These are phyloP conservation scores for Boletus edulis DNA, from an alignment of 768 basidiomycete genomes.

Conservation along the genomic window DNA sequence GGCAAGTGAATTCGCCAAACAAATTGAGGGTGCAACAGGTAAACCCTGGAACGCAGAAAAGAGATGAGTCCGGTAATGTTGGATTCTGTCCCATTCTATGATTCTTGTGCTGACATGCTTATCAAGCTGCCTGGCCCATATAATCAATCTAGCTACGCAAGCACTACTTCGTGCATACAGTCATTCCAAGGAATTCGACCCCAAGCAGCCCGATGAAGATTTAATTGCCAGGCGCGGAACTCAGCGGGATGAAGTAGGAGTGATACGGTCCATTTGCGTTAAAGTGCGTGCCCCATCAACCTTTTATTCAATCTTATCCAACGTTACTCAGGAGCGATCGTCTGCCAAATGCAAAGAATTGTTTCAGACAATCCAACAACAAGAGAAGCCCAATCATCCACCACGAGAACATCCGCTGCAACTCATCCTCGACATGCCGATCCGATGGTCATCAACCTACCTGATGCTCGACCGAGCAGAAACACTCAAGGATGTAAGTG, in stretches of 20 bases:
- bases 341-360: background rate
- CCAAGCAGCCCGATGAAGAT: background rate
- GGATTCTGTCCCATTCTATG: no score
- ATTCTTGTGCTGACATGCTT: no score
- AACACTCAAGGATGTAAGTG: background rate
- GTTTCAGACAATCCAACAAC: background rate
- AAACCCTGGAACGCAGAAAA: background rate
- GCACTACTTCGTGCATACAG: background rate
- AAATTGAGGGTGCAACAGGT: background rate
- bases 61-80: no score
- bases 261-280: background rate
- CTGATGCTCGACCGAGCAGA: background rate
- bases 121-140: background rate
- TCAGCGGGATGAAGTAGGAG: background rate
- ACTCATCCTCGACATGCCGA: background rate
- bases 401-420: background rate
- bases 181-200: background rate
- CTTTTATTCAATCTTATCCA: no score
- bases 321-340: background rate
- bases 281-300: no score
- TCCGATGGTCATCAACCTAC: background rate
- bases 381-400: background rate
- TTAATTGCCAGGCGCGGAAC: background rate
- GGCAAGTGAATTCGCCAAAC: background rate
- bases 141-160: background rate